Evolutionary conservation across 1,284 basidiomycete genomes (phyloP).

Genomic region (Malassezia furfur): DNA sequence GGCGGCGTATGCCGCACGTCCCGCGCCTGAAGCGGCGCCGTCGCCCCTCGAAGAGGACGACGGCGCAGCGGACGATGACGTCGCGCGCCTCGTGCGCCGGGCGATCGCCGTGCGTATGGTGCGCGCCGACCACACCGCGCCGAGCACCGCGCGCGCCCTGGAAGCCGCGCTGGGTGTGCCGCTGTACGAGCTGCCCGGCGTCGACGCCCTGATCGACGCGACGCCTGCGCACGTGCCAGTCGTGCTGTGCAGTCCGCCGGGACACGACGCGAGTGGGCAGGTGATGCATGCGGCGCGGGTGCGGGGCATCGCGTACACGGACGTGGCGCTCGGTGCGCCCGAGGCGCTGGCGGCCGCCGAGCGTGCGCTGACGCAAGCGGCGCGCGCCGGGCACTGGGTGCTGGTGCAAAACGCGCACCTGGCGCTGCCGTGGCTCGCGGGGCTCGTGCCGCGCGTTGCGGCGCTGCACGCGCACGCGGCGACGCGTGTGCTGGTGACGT

Average conservation of each 20-base stretch:
- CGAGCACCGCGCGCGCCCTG: conserved; percentile 68
- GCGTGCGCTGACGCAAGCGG: conserved; percentile 38
- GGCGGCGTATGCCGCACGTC: conserved; percentile 59
- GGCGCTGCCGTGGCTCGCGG: conserved; percentile 40
- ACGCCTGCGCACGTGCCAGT: conserved; percentile 35
- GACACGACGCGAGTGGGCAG: conserved; percentile 42
- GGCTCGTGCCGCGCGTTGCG: conserved; percentile 43
- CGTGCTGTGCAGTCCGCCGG: conserved; percentile 42
- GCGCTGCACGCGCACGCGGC: conserved; percentile 34
- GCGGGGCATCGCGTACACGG: conserved; percentile 25
- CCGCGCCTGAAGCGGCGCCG: conserved; percentile 60
- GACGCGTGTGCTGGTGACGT: conserved; percentile 44
- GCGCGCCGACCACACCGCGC: conserved; percentile 75
- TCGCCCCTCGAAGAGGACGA: conserved; percentile 45
- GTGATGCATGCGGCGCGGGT: conserved; percentile 39
- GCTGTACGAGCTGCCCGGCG: conserved; percentile 51
- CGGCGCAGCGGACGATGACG: neutral
- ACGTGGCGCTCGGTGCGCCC: conserved; percentile 45
- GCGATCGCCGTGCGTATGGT: conserved; percentile 77
- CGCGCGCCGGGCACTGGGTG: conserved; percentile 41
- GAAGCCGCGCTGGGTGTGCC: conserved; percentile 67
- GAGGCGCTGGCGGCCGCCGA: conserved; percentile 43
- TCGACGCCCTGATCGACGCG: conserved; percentile 21
- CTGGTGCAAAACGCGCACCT: conserved; percentile 47
- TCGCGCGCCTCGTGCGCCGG: conserved; percentile 60